Base-by-base conservation (phyloP, 1,284 basidiomycete genomes). In the Tylopilus sp. region DNA sequence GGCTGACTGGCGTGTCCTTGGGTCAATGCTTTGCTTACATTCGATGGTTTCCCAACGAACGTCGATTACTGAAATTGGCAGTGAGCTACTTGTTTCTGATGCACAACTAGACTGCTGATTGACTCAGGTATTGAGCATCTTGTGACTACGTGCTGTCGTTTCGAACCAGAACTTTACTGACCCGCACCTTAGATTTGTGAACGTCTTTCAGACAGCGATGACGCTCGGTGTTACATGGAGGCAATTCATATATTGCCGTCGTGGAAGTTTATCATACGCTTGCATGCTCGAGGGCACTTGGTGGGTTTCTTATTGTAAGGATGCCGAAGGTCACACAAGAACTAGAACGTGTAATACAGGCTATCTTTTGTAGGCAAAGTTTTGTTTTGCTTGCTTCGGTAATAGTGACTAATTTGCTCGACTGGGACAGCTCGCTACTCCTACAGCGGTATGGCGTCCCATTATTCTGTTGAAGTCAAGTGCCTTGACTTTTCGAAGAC, bases 221-320 rank as follows among this genome's bases (percentile, higher is more conserved):
- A 22, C n/a, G 1, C n/a, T 57, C 24, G 24, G 13, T 2, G 8
- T 44, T 5, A 5, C 19, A 9, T 54, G 52, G 52, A 4, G 13
- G 15, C 40, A 54, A 13, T 32, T 57, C 32, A 32, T 57, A 36
- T 35, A 48, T n/a, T 57, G 55, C 44, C 52, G 42, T 28, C 44
- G 42, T n/a, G n/a, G n/a, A n/a, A 42, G 25, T 24, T 4, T n/a
- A 3, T 46, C 43, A 22, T 32, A 43, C 5, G 5, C 20, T 35
- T 57, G 56, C 28, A 37, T n/a, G 8, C 17, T 42, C 17, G 24
- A 37, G 14, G 44, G 17, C 25, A 13, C 32, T 17, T 48, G 48
- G 55, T 54, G 7, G 15, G 52, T 48, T 17, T 22, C 17, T 28
- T 35, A 17, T 43, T 24, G 13, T 11, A 15, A 6, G 24, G 7